Conservation (phyloP, 208 protist genomes). For the Leishmania amazonensis region DNA sequence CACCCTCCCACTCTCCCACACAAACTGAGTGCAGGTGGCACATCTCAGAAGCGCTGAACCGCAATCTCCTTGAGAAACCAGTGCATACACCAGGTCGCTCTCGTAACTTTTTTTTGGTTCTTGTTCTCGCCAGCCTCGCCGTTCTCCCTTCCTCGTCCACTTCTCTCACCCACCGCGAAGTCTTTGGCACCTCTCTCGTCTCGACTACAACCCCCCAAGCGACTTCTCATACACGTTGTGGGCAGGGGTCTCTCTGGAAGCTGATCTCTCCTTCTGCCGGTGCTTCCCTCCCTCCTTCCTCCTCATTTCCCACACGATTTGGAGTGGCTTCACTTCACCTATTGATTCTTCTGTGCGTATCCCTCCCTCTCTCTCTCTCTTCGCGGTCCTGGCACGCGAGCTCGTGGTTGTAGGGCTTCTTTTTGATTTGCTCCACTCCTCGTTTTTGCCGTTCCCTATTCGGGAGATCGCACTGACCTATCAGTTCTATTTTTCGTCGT, state of each 20-base stretch:
- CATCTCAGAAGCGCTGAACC: neutral
- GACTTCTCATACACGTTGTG: neutral
- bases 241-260: neutral
- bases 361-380: neutral
- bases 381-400: neutral
- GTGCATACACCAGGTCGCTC: neutral
- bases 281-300: neutral
- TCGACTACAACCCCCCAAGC: neutral
- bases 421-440: neutral
- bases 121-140: neutral
- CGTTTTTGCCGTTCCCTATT: neutral
- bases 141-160: neutral
- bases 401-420: neutral
- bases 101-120: neutral
- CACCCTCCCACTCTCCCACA: neutral
- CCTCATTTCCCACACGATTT: neutral
- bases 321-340: neutral
- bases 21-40: neutral
- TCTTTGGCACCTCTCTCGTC: neutral
- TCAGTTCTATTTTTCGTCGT: neutral
- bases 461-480: neutral
- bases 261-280: neutral
- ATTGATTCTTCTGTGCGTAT: neutral
- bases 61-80: neutral
- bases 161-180: neutral